Evolutionary conservation across 2,329 filamentous ascomycete species (phyloP).

Genomic region (Calonectria montana): DNA sequence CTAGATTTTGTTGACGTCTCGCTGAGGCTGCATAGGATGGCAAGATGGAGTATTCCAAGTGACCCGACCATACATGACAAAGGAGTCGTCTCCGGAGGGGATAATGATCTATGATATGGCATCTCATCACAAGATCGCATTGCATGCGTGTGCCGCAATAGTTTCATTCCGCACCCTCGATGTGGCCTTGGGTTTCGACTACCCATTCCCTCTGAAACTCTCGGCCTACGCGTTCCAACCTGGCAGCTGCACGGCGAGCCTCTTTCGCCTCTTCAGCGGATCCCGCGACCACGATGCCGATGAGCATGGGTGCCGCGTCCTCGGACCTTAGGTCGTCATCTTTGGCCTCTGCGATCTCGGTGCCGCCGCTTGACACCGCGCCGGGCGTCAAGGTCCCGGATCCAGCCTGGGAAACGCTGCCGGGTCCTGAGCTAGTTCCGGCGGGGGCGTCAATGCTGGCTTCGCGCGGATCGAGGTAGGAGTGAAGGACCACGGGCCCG

Average conservation of each 20-base stretch:
- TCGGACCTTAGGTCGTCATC: slow-evolving; percentile 37
- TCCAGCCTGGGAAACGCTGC: slow-evolving; percentile 18
- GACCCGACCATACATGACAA: neutral
- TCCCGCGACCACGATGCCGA: slow-evolving; percentile 65
- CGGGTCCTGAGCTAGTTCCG: slow-evolving; percentile 9
- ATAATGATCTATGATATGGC: slow-evolving; percentile 27
- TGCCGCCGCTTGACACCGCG: slow-evolving; percentile 20
- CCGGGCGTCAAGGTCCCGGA: slow-evolving; percentile 25
- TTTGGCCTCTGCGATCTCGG: slow-evolving; percentile 11
- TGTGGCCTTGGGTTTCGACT: slow-evolving; percentile 41
- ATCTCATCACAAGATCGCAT: slow-evolving; percentile 27
- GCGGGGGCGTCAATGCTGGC: slow-evolving; percentile 28
- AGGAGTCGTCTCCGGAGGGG: neutral
- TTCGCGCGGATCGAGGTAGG: slow-evolving; percentile 57
- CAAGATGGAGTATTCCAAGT: neutral
- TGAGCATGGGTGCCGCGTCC: slow-evolving; percentile 61
- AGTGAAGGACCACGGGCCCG: slow-evolving; percentile 57
- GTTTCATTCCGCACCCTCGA: slow-evolving; percentile 42
- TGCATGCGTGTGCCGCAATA: slow-evolving; percentile 38
- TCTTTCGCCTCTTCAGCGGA: slow-evolving; percentile 60
- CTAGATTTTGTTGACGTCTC: neutral
- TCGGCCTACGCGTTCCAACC: slow-evolving; percentile 65
- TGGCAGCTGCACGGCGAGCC: slow-evolving; percentile 63
- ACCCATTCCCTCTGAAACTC: slow-evolving; percentile 67
- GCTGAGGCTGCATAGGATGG: neutral